phyloP scores from a whole-genome alignment of 331 rosid species.

The Stylosanthes scabra region DNA sequence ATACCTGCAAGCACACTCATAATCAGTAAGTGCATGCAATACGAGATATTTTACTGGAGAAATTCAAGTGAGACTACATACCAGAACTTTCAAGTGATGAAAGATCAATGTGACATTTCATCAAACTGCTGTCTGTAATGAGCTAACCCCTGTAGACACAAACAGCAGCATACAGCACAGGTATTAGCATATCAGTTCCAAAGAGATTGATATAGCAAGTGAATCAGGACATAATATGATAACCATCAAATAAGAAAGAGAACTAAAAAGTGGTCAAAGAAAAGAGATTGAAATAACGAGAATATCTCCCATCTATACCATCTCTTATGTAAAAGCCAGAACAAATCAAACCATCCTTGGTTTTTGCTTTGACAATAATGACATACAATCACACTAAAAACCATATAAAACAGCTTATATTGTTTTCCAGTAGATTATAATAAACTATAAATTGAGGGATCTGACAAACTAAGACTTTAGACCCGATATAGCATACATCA shows the following conservation, averaged over 20 bases:
- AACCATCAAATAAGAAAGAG: constrained; percentile 19
- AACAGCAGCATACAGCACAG: constrained; percentile 28
- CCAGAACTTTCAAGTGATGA: constrained; percentile 24
- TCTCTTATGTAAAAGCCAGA: background rate
- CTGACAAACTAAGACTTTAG: constrained; percentile 16
- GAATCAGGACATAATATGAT: constrained; percentile 7
- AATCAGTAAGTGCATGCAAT: constrained; percentile 11
- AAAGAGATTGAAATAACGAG: background rate
- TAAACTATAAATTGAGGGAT: constrained; percentile 1
- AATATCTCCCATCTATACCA: constrained; percentile 22
- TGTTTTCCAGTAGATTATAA: constrained; percentile 11
- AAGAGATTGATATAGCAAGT: constrained; percentile 5
- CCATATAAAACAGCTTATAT: constrained; percentile 4
- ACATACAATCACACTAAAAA: constrained; percentile 1
- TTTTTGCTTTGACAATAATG: constrained; percentile 4
- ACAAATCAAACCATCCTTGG: background rate
- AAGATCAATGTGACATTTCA: constrained; percentile 54
- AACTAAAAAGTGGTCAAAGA: background rate
- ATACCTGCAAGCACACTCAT: constrained; percentile 38
- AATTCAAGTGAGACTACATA: constrained; percentile 22
- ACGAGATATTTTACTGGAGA: background rate
- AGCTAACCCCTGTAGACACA: constrained; percentile 80
- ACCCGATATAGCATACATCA: background rate
- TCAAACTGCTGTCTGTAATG: constrained; percentile 84
- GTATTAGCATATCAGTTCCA: constrained; percentile 20